Conservation (phyloP, 2,329 filamentous ascomycete species). For the Diaporthe sp. region DNA sequence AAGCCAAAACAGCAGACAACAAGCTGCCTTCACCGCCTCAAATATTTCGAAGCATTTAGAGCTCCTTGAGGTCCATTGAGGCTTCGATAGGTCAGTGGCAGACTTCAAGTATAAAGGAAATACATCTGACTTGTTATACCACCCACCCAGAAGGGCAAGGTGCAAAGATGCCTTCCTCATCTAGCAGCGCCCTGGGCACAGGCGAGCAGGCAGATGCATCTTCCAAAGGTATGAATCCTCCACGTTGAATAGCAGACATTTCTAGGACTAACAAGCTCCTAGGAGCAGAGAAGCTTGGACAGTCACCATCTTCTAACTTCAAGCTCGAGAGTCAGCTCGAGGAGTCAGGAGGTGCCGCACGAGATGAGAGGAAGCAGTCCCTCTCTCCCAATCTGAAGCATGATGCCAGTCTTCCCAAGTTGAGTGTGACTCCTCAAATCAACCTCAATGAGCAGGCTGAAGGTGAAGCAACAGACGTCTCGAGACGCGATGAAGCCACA, state of each 20-base stretch:
- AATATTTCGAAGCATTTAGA: background rate
- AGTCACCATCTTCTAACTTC: no score
- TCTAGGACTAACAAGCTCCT: background rate
- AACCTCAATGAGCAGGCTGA: background rate
- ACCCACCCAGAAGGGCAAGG: background rate
- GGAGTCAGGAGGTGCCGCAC: background rate
- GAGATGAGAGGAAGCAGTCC: background rate
- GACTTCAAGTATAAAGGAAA: no score
- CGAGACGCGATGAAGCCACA: background rate
- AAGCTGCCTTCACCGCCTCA: background rate
- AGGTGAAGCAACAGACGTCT: background rate
- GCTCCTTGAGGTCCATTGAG: background rate
- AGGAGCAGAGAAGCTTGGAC: slow-evolving; percentile 1
- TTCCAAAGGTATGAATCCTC: background rate
- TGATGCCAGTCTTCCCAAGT: background rate
- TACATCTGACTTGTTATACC: background rate
- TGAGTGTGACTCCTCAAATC: background rate
- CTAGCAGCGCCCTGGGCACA: background rate
- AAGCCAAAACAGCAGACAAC: background rate
- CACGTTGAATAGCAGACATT: background rate
- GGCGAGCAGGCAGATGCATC: background rate
- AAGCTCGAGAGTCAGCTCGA: background rate
- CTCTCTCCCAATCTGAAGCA: background rate
- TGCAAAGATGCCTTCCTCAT: background rate
- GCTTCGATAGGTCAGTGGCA: no score